Evolutionary conservation across 805 yeast species (phyloP).

Genomic region (Monosporozyma yasuniensis): DNA sequence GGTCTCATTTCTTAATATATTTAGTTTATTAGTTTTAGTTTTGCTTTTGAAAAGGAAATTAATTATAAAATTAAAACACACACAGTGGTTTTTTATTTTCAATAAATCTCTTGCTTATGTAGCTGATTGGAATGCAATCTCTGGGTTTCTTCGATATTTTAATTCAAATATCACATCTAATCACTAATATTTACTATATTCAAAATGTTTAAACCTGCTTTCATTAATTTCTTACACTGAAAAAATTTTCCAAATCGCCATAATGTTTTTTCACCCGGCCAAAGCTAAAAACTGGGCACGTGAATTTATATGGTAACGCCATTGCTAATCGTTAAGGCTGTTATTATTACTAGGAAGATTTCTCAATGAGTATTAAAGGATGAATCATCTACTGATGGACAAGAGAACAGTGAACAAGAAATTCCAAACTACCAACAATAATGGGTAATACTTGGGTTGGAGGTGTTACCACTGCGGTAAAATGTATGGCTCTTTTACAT

Average conservation of each 20-base stretch:
- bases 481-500: slow-evolving; percentile 48
- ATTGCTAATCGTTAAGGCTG: too few species aligned
- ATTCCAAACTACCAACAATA: not conserved
- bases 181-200: not conserved
- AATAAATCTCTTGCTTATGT: not conserved
- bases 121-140: not conserved
- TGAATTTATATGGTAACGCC: not conserved
- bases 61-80: not conserved
- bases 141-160: not conserved
- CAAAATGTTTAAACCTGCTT: not conserved
- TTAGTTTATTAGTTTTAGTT: not conserved
- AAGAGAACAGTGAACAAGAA: not conserved
- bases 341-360: not conserved
- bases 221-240: not conserved
- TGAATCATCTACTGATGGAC: not conserved
- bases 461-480: slow-evolving; percentile 1
- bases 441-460: not conserved
- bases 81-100: not conserved
- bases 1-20: slow-evolving; percentile 44
- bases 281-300: not conserved
- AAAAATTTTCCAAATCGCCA: not conserved
- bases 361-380: not conserved
- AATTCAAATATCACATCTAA: not conserved
- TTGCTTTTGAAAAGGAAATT: not conserved
- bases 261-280: not conserved